phyloP scores from a whole-genome alignment of 1,139 yeast genomes.

The Candida mesenterica region DNA sequence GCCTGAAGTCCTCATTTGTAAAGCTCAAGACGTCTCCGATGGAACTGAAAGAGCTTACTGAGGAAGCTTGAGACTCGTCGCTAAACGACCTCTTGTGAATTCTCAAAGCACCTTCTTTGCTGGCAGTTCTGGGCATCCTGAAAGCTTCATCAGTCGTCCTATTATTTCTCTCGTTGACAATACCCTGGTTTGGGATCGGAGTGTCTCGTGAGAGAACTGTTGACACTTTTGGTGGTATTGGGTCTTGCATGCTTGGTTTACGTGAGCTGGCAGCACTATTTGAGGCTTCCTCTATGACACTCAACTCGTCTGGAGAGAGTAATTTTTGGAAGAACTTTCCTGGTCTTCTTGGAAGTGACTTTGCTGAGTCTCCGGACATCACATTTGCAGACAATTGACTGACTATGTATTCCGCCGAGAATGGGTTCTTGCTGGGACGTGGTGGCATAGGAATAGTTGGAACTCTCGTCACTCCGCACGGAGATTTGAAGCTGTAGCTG shows the following conservation, averaged over 20 bases:
- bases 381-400: slow-evolving; percentile 15
- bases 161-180: slow-evolving; percentile 2
- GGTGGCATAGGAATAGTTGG: slow-evolving; percentile 8
- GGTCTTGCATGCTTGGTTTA: slow-evolving; percentile 24
- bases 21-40: slow-evolving; percentile 32
- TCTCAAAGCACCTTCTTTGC: too few species aligned
- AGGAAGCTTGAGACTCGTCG: slow-evolving; percentile 39
- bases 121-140: too few species aligned
- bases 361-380: slow-evolving; percentile 13
- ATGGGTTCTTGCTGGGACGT: slow-evolving; percentile 6
- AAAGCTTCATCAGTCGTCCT: too few species aligned
- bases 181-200: slow-evolving; percentile 1
- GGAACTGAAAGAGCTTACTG: slow-evolving; percentile 39
- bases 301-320: slow-evolving; percentile 33
- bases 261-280: slow-evolving; percentile 29
- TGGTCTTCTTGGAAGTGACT: too few species aligned
- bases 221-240: too few species aligned
- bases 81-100: slow-evolving; percentile 35
- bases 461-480: background rate
- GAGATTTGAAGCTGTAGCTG: slow-evolving; percentile 6
- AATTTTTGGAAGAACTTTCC: slow-evolving; percentile 14
- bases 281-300: slow-evolving; percentile 45
- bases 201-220: background rate
- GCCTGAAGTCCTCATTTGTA: slow-evolving; percentile 1
- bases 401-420: slow-evolving; percentile 1